These are phyloP conservation scores for Mucor sp. DNA, from an alignment of 371 early-diverging fungal species.

Conservation along the genomic window DNA sequence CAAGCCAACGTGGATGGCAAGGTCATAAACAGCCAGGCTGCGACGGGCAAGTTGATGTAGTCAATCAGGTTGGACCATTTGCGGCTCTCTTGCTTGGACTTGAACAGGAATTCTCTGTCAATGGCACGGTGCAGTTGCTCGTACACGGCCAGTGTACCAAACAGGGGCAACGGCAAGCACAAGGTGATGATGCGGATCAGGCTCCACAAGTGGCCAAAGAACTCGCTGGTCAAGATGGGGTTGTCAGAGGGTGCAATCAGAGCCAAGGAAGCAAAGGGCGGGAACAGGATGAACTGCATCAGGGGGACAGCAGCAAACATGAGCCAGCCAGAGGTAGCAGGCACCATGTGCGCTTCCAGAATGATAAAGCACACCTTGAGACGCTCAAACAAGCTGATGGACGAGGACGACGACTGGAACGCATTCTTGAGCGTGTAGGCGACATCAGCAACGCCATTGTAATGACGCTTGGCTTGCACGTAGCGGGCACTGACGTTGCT, in stretches of 20 bases:
- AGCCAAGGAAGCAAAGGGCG: conserved; percentile 35
- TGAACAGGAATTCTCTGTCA: conserved; percentile 47
- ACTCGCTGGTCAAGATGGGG: conserved; percentile 45
- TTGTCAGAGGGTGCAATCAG: conserved; percentile 37
- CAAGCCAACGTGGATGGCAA: conserved; percentile 56
- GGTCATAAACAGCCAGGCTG: conserved; percentile 59
- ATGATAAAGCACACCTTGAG: conserved; percentile 47
- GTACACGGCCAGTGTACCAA: conserved; percentile 50
- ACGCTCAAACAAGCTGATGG: conserved; percentile 36
- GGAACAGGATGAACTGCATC: conserved; percentile 53
- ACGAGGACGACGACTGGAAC: conserved; percentile 37
- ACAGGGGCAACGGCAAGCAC: conserved; percentile 50
- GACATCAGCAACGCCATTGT: conserved; percentile 60
- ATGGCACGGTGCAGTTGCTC: conserved; percentile 50
- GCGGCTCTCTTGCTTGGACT: conserved; percentile 37
- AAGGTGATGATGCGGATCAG: conserved; percentile 49
- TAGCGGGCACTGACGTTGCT: conserved; percentile 65
- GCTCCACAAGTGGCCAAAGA: conserved; percentile 47
- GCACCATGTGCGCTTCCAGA: conserved; percentile 58
- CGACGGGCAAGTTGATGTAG: conserved; percentile 50
- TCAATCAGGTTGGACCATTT: conserved; percentile 45
- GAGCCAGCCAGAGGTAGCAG: conserved; percentile 57
- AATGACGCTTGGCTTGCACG: conserved; percentile 75
- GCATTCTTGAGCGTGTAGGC: conserved; percentile 52
- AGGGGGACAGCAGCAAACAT: conserved; percentile 62